phyloP scores from a whole-genome alignment of 441 rosid genomes.

The Populus hybrid region DNA sequence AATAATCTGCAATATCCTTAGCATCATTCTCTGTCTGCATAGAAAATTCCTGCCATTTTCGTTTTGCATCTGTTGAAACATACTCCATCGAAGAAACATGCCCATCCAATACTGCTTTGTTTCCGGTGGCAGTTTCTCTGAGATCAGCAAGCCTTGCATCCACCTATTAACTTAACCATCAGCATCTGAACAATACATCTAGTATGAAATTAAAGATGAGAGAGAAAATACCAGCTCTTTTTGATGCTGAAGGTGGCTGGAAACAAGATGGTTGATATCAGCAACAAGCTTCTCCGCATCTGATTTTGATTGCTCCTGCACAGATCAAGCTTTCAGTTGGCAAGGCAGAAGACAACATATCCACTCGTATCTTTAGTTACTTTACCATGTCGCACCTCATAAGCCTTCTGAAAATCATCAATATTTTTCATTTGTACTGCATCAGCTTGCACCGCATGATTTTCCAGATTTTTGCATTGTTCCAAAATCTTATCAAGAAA shows the following conservation, averaged over 20 bases:
- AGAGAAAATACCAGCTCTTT: conserved; percentile 58
- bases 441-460: conserved; percentile 54
- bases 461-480: conserved; percentile 58
- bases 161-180: conserved; percentile 51
- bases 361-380: neutral
- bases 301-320: conserved; percentile 84
- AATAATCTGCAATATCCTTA: conserved; percentile 62
- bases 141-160: conserved; percentile 70
- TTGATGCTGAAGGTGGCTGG: conserved; percentile 72
- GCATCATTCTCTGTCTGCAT: conserved; percentile 69
- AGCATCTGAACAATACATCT: conserved; percentile 12
- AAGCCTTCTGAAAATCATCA: conserved; percentile 75
- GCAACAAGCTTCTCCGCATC: conserved; percentile 87
- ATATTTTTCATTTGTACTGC: conserved; percentile 72
- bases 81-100: conserved; percentile 62
- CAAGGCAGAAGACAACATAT: neutral
- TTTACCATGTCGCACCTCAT: conserved; percentile 46
- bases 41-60: conserved; percentile 85
- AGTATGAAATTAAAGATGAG: neutral
- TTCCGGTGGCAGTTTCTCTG: conserved; percentile 49
- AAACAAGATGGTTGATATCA: conserved; percentile 69
- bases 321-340: neutral
- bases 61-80: conserved; percentile 74
- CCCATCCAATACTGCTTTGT: conserved; percentile 61
- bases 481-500: conserved; percentile 64